phyloP scores from a whole-genome alignment of 805 yeast genomes.

The Saccharomycopsis sp. region DNA sequence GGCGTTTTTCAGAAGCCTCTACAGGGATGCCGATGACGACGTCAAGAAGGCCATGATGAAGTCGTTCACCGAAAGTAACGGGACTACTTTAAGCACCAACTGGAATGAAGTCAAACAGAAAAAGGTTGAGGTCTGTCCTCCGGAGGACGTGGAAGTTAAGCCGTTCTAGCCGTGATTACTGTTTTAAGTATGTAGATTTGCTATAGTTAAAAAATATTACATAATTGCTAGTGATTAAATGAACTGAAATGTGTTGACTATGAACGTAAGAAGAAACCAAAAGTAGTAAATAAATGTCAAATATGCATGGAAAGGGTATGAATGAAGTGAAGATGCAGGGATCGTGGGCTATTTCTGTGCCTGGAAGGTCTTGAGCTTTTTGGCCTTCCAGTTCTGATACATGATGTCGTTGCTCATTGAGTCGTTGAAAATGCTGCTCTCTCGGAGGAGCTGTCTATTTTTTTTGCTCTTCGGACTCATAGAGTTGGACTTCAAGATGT shows the following conservation, averaged over 20 bases:
- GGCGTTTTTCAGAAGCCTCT: slow-evolving; percentile 69
- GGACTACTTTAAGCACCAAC: slow-evolving; percentile 87
- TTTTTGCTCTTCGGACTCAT: background rate
- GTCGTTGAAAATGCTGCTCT: slow-evolving; percentile 8
- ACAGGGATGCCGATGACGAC: slow-evolving; percentile 78
- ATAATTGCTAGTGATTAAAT: too few relatives aligned
- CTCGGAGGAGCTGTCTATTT: background rate
- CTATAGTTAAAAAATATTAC: too few relatives aligned
- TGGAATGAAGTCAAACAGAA: slow-evolving; percentile 81
- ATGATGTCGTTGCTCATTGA: slow-evolving; percentile 11
- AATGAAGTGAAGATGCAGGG: background rate
- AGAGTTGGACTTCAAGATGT: background rate
- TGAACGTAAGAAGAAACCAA: too few relatives aligned
- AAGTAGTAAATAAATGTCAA: background rate
- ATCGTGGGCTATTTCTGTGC: background rate
- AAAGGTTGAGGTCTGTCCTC: slow-evolving; percentile 61
- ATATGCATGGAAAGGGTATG: background rate
- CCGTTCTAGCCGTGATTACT: slow-evolving; percentile 26
- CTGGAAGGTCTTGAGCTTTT: slow-evolving; percentile 5
- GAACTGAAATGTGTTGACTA: too few relatives aligned
- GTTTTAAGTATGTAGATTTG: too few relatives aligned
- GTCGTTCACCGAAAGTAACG: slow-evolving; percentile 86
- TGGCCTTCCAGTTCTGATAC: slow-evolving; percentile 9
- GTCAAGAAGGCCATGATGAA: slow-evolving; percentile 94
- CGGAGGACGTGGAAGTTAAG: slow-evolving; percentile 62